These are phyloP conservation scores for Colletotrichum filicis DNA, from an alignment of 2,329 filamentous ascomycete genomes.

Conservation along the genomic window DNA sequence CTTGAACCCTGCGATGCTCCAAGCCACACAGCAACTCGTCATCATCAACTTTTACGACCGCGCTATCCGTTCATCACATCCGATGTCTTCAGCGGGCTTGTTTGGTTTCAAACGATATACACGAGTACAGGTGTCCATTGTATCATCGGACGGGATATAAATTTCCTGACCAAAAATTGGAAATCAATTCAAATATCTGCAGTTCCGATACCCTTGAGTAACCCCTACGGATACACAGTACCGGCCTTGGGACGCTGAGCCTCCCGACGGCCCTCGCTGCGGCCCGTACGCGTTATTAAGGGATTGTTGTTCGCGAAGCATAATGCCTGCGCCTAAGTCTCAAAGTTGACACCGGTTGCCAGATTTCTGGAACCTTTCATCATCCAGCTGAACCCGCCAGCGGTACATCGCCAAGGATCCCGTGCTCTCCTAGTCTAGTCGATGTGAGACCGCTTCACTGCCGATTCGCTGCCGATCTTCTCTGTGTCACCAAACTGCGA, in stretches of 20 bases:
- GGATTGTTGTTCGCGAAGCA: conserved; percentile 2
- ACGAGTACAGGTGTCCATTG: not conserved
- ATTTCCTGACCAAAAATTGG: no score
- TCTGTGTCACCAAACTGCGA: not conserved
- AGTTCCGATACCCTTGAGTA: not conserved
- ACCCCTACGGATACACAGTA: not conserved
- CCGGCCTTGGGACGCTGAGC: not conserved
- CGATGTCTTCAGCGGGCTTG: not conserved
- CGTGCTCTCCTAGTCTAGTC: not conserved
- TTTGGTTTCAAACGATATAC: conserved; percentile 7
- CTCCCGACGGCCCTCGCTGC: not conserved
- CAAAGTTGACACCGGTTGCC: not conserved
- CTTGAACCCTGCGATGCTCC: conserved; percentile 16
- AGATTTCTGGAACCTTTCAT: conserved; percentile 6
- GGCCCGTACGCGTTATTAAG: conserved; percentile 12
- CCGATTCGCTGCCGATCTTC: conserved; percentile 6
- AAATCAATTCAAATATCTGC: not conserved
- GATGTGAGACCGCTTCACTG: conserved; percentile 1
- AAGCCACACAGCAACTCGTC: conserved; percentile 27
- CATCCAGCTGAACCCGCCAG: not conserved
- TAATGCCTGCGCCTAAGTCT: conserved; percentile 10
- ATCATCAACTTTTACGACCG: not conserved
- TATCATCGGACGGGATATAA: not conserved
- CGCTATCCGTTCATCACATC: conserved; percentile 9
- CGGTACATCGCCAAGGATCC: conserved; percentile 4